These are phyloP conservation scores for Dendrocalamus latiflorus DNA, from an alignment of 202 grass and related monocot species.

Conservation along the genomic window DNA sequence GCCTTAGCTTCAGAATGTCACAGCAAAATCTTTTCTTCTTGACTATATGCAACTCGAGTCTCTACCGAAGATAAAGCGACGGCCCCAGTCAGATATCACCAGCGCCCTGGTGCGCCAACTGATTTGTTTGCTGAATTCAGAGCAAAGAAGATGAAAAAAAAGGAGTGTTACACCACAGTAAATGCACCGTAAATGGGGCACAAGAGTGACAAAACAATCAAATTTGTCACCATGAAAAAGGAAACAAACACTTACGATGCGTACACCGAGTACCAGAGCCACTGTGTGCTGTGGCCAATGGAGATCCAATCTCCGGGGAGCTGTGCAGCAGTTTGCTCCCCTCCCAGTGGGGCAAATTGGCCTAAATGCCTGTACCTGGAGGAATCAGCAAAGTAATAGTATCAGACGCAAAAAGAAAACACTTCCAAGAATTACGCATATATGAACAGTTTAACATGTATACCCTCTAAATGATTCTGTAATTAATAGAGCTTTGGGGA, in stretches of 20 bases:
- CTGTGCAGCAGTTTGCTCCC: slow-evolving; percentile 95
- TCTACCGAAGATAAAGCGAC: slow-evolving; percentile 80
- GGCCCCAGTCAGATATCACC: slow-evolving; percentile 78
- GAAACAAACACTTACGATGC: slow-evolving; percentile 56
- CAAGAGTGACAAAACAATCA: neutral
- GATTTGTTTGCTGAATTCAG: slow-evolving; percentile 77
- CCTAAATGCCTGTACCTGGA: slow-evolving; percentile 92
- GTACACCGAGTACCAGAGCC: slow-evolving; percentile 98
- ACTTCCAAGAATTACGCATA: neutral
- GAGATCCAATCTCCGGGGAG: slow-evolving; percentile 93
- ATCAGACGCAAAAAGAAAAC: slow-evolving; percentile 22
- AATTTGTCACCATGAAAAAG: neutral
- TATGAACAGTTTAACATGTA: neutral
- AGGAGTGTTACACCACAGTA: neutral
- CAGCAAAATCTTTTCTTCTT: slow-evolving; percentile 18
- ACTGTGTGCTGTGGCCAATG: slow-evolving; percentile 87
- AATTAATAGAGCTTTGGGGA: neutral
- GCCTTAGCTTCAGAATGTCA: slow-evolving; percentile 11
- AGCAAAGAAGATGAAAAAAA: slow-evolving; percentile 1
- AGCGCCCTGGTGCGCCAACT: slow-evolving; percentile 92
- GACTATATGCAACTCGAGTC: slow-evolving; percentile 94
- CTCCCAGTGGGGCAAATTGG: slow-evolving; percentile 93
- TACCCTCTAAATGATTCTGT: neutral
- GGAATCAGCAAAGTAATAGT: neutral
- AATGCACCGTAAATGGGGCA: slow-evolving; percentile 12